Percentiles rank a stretch among this genome's conserved stretches.
Evolutionary conservation across 805 yeast species (phyloP).

Genomic region (Kuraishia capsulata): DNA sequence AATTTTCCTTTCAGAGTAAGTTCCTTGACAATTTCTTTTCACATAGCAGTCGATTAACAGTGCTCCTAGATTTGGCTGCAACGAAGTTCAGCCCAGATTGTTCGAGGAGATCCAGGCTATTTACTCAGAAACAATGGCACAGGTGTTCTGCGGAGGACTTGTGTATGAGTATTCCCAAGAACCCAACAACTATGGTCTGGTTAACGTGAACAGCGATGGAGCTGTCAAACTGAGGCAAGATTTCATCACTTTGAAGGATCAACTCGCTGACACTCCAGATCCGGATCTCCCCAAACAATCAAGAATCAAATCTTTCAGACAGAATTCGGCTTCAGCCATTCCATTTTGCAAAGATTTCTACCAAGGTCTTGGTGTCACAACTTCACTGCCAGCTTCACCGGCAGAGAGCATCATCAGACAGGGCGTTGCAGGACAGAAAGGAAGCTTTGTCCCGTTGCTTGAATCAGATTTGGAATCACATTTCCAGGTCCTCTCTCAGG

Average conservation of each 20-base stretch:
- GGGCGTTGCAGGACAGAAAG: slow-evolving; percentile 27
- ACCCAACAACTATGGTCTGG: slow-evolving; percentile 72
- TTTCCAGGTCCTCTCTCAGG: slow-evolving; percentile 30
- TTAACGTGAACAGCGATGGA: slow-evolving; percentile 34
- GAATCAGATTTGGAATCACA: slow-evolving; percentile 33
- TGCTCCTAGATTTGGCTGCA: slow-evolving; percentile 54
- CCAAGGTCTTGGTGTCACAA: slow-evolving; percentile 30
- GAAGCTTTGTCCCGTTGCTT: slow-evolving; percentile 37
- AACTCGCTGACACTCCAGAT: slow-evolving; percentile 26
- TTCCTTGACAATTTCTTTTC: no score
- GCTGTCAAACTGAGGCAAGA: slow-evolving; percentile 34
- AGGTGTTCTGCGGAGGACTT: slow-evolving; percentile 76
- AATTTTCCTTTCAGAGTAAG: slow-evolving; percentile 76
- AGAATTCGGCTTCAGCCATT: not conserved
- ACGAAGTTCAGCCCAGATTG: slow-evolving; percentile 64
- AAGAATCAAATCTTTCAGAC: not conserved
- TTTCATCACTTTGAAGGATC: slow-evolving; percentile 31
- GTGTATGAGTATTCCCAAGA: slow-evolving; percentile 79
- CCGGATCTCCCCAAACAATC: slow-evolving; percentile 14
- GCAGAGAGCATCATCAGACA: slow-evolving; percentile 33
- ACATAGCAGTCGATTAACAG: not conserved
- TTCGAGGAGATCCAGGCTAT: slow-evolving; percentile 72
- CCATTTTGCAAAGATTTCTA: slow-evolving; percentile 28
- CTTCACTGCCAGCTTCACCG: slow-evolving; percentile 33
- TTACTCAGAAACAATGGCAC: slow-evolving; percentile 64